Evolutionary conservation across 371 early-diverging fungal genomes (phyloP).

Genomic region (Capillidium heterosporum): DNA sequence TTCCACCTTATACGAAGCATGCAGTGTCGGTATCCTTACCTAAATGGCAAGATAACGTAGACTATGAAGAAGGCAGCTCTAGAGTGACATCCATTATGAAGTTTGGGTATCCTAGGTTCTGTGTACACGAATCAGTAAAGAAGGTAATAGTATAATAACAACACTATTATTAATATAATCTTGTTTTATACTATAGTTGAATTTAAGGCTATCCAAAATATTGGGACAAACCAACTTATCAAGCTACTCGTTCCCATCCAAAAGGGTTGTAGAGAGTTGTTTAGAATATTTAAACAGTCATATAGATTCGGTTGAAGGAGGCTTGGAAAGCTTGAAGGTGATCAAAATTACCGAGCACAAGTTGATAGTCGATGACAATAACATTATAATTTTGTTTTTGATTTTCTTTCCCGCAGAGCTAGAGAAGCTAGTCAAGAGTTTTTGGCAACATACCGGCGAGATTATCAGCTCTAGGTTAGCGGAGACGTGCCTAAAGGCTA

Average conservation of each 20-base stretch:
- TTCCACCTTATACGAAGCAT: slow-evolving; percentile 57
- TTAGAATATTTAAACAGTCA: neutral
- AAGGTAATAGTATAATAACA: slow-evolving; percentile 20
- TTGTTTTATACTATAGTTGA: neutral
- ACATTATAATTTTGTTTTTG: neutral
- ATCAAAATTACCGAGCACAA: too few species aligned
- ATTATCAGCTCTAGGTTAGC: slow-evolving; percentile 78
- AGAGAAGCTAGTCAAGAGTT: slow-evolving; percentile 36
- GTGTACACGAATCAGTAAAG: slow-evolving; percentile 48
- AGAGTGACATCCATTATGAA: slow-evolving; percentile 52
- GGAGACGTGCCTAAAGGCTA: slow-evolving; percentile 19
- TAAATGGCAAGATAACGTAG: slow-evolving; percentile 74
- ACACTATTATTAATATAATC: neutral
- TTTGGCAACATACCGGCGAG: slow-evolving; percentile 90
- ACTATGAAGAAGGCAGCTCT: slow-evolving; percentile 74
- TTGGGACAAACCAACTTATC: neutral
- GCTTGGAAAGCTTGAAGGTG: neutral
- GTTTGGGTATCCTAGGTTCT: slow-evolving; percentile 88
- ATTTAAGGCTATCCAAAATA: neutral
- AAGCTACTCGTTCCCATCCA: neutral
- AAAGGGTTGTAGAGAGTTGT: neutral
- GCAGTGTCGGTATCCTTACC: slow-evolving; percentile 90
- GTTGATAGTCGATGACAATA: neutral
- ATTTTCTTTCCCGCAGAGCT: neutral
- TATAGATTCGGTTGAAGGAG: neutral